These are phyloP conservation scores for Pseudogymnoascus pannorum DNA, from an alignment of 2,329 filamentous ascomycete species.

Conservation along the genomic window DNA sequence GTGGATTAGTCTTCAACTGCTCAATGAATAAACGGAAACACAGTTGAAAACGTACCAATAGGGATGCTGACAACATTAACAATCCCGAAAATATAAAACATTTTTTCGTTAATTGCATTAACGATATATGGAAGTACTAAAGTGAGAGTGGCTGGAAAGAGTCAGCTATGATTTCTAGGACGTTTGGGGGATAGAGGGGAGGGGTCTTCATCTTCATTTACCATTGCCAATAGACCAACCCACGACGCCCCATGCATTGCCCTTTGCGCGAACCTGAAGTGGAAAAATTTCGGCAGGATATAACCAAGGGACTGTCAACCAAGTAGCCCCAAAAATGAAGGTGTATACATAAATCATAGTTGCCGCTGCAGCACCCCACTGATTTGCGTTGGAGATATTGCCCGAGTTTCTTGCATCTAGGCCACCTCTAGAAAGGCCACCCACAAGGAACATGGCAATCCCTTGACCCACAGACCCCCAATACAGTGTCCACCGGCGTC, in stretches of 20 bases:
- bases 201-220: background rate
- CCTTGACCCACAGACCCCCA: conserved; percentile 60
- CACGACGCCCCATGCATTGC: conserved; percentile 69
- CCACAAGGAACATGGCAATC: conserved; percentile 60
- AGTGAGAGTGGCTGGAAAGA: background rate
- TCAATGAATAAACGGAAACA: background rate
- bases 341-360: conserved; percentile 67
- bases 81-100: conserved; percentile 65
- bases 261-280: conserved; percentile 61
- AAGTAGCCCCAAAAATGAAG: conserved; percentile 47
- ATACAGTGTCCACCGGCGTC: conserved; percentile 61
- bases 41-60: conserved; percentile 32
- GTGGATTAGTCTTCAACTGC: background rate
- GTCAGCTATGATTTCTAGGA: background rate
- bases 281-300: conserved; percentile 71
- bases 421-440: conserved; percentile 45
- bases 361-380: conserved; percentile 55
- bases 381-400: conserved; percentile 38
- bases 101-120: conserved; percentile 58
- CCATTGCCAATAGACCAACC: conserved; percentile 72
- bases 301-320: conserved; percentile 51
- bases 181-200: too few relatives aligned
- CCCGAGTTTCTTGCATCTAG: conserved; percentile 40
- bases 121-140: conserved; percentile 26
- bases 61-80: conserved; percentile 59